Evolutionary conservation across 2,329 filamentous ascomycete species (phyloP).

Genomic region (Cercospora sp.): DNA sequence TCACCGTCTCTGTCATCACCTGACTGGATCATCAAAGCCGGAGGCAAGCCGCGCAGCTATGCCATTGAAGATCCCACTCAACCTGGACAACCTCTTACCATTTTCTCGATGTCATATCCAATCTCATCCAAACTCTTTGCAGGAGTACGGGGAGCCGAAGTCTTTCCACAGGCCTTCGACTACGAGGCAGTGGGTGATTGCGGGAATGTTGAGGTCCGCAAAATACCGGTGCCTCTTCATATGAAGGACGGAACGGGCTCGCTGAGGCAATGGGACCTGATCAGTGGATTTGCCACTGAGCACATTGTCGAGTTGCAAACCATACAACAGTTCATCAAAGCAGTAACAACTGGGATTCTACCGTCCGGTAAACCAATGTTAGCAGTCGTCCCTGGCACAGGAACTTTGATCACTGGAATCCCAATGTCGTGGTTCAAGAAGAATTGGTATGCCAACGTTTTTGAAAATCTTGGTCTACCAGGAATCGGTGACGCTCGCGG

Average conservation of each 20-base stretch:
- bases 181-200: background rate
- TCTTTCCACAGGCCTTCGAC: background rate
- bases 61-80: background rate
- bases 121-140: background rate
- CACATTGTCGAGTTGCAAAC: conserved; percentile 8
- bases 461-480: background rate
- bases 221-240: background rate
- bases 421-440: background rate
- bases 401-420: background rate
- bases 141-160: background rate
- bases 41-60: background rate
- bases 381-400: background rate
- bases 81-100: background rate
- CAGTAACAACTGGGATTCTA: background rate
- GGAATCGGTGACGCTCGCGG: background rate
- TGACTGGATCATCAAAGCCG: background rate
- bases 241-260: background rate
- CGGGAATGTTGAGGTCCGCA: background rate
- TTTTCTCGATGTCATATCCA: background rate
- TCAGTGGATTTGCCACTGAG: background rate
- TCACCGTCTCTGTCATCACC: background rate
- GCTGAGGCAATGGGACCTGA: background rate
- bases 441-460: background rate
- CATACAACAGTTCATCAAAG: background rate
- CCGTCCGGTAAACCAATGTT: background rate